Base-by-base conservation (phyloP, 306 rosid species). In the Quercus glauca region DNA sequence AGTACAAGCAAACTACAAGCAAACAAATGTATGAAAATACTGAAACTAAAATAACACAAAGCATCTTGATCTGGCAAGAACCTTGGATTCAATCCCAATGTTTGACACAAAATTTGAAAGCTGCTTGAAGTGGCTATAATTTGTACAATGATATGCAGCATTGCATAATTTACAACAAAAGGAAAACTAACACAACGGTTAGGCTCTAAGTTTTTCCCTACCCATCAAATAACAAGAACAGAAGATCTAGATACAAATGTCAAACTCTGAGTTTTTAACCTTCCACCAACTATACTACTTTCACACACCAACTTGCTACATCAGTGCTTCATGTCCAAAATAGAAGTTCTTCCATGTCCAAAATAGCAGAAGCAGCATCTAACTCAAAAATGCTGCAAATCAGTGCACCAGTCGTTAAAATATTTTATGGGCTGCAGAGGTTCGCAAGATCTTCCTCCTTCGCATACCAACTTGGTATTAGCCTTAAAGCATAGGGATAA, bases 401-500 rank as follows among this genome's bases (percentile, higher is more conserved):
- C 53, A 35, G 17, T n/a, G 49, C 72, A 9, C 5, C 52, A 19
- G 52, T 79, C 28, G 64, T 55, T 84, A 78, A 49, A 45, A 84
- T 82, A 87, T 71, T 83, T 89, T 82, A 91, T 84, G 99, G 99
- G 81, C 96, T 91, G 89, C 89, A 88, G 59, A 95, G 94, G 84
- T 83, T 93, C 91, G 85, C 89, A 69, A 93, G 79, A 87, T 89
- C 96, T 84, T 88, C 97, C 74, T 89, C 98, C 73, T 88, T 90
- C 8, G 97, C 99, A 81, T 90, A 95, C 93, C 98, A 93, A 82
- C 75, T 78, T 9, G 99, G 99, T 79, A 93, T 91, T 78, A 93
- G 92, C 87, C 90, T 95, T 21, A 94, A 87, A 70, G 89, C 97
- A 78, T 91, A 90, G 8, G 97, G 99, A 60, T 90, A 81, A 4